These are phyloP conservation scores for Athelia psychrophila DNA, from an alignment of 1,284 basidiomycete genomes.

Conservation along the genomic window DNA sequence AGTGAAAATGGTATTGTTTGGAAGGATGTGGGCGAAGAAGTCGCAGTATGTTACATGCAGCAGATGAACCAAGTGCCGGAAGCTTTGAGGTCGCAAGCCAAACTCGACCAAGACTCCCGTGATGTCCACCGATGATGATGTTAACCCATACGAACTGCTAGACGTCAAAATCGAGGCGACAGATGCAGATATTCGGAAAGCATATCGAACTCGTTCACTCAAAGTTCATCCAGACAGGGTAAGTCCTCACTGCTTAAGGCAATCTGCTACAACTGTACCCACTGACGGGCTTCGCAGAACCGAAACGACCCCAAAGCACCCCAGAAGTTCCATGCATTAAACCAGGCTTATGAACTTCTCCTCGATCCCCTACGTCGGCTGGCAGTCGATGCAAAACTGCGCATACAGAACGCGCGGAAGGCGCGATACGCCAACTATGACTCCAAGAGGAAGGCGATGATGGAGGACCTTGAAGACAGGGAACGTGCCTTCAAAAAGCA, in stretches of 20 bases:
- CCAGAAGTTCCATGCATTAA: slow-evolving; percentile 85
- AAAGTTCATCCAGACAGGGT: slow-evolving; percentile 90
- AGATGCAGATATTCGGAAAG: slow-evolving; percentile 81
- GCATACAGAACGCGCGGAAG: slow-evolving; percentile 67
- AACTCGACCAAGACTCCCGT: too few relatives aligned
- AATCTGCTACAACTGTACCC: slow-evolving; percentile 18
- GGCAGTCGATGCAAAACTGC: slow-evolving; percentile 79
- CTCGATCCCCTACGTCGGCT: slow-evolving; percentile 81
- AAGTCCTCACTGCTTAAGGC: slow-evolving; percentile 30
- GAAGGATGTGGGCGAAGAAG: too few relatives aligned
- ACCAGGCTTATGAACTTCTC: slow-evolving; percentile 81
- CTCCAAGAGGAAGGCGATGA: slow-evolving; percentile 73
- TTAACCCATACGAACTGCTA: slow-evolving; percentile 78
- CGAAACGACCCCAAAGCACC: slow-evolving; percentile 78
- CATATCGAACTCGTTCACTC: slow-evolving; percentile 80
- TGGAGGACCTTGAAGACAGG: slow-evolving; percentile 82
- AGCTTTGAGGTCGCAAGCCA: too few relatives aligned
- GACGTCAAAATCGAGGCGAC: slow-evolving; percentile 66
- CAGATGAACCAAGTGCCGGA: too few relatives aligned
- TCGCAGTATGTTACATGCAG: too few relatives aligned
- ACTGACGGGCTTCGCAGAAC: slow-evolving; percentile 46
- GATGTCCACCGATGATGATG: slow-evolving; percentile 35
- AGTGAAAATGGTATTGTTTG: too few relatives aligned
- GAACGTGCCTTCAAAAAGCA: slow-evolving; percentile 81
- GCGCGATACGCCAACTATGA: slow-evolving; percentile 77